Percentiles rank a stretch among this genome's conserved stretches.
phyloP scores from a whole-genome alignment of 208 protist genomes.

The Trypanosoma platydactyli region DNA sequence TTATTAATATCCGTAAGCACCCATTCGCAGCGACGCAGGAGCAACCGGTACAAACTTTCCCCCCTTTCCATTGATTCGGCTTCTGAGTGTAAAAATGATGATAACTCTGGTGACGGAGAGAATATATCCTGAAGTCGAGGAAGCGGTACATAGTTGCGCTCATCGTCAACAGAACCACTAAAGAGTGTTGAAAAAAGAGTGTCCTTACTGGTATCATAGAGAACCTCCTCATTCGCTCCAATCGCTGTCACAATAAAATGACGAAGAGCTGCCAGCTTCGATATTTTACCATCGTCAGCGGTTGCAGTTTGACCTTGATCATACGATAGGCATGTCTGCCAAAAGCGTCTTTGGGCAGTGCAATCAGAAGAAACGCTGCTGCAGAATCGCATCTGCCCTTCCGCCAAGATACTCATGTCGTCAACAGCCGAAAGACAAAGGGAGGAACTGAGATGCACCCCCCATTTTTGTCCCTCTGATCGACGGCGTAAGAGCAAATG shows the following conservation, averaged over 20 bases:
- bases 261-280: conserved; percentile 13
- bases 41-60: background rate
- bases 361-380: background rate
- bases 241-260: conserved; percentile 20
- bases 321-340: background rate
- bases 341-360: background rate
- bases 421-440: conserved; percentile 58
- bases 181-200: background rate
- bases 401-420: conserved; percentile 28
- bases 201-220: background rate
- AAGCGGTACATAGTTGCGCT: background rate
- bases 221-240: background rate
- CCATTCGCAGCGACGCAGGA: conserved; percentile 32
- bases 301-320: background rate
- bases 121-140: background rate
- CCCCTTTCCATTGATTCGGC: background rate
- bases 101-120: background rate
- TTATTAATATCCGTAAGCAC: conserved; percentile 30
- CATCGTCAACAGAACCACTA: background rate
- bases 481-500: conserved; percentile 48
- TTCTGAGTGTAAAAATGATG: background rate
- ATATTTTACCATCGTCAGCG: background rate
- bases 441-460: conserved; percentile 56
- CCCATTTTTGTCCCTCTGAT: conserved; percentile 58
- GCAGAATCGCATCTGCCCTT: conserved; percentile 6